Conservation (phyloP, 2,329 filamentous ascomycete genomes). For the Sphaerostilbella broomeana region DNA sequence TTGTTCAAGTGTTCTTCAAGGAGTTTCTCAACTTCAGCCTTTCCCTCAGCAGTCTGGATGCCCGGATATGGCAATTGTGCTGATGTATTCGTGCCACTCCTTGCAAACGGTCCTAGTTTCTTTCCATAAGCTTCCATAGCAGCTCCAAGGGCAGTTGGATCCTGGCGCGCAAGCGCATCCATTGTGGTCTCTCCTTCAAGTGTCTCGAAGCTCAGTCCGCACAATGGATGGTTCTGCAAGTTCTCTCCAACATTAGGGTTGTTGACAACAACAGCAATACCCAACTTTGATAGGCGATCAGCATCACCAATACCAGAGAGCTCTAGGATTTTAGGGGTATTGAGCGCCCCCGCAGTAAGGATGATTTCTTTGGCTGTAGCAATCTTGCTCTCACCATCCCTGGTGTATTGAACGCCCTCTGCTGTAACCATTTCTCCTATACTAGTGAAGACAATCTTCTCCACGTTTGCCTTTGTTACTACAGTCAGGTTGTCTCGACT, state of each 20-base stretch:
- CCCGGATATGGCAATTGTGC: conserved; percentile 5
- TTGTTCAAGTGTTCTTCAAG: conserved; percentile 3
- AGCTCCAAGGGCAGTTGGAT: conserved; percentile 26
- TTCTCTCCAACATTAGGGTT: conserved; percentile 34
- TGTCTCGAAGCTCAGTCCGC: conserved; percentile 13
- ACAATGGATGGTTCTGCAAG: conserved; percentile 29
- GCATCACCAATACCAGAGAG: conserved; percentile 35
- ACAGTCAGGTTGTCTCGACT: conserved; percentile 28
- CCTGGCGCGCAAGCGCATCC: conserved; percentile 26
- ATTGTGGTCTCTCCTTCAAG: conserved; percentile 16
- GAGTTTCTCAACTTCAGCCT: conserved; percentile 7
- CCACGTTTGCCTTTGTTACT: conserved; percentile 26
- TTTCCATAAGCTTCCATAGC: conserved; percentile 27
- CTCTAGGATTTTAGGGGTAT: conserved; percentile 37
- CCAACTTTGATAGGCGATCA: conserved; percentile 27
- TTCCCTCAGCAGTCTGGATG: neutral
- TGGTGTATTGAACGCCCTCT: conserved; percentile 17
- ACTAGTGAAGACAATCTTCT: conserved; percentile 24
- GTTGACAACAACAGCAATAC: conserved; percentile 27
- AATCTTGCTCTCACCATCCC: conserved; percentile 5
- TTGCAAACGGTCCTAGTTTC: conserved; percentile 8
- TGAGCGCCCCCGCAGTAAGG: conserved; percentile 35
- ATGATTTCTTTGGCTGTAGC: conserved; percentile 35
- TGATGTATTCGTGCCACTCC: conserved; percentile 7
- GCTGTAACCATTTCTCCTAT: conserved; percentile 9